Base-by-base conservation (phyloP, 805 yeast species). In the Candida ficus region DNA sequence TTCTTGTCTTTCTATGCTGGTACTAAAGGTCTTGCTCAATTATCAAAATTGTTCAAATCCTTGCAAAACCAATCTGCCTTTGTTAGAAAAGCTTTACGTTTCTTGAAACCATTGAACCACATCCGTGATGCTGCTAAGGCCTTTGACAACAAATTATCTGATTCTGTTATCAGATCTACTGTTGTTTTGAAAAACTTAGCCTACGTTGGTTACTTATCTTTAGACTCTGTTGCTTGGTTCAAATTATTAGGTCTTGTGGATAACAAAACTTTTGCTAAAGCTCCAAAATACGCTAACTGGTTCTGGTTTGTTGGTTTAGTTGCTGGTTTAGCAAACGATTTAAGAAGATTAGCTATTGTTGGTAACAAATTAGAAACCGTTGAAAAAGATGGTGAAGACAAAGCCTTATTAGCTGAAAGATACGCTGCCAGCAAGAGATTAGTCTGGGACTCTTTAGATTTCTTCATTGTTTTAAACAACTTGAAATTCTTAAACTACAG, bases 31-130 rank as follows among this genome's bases (percentile, higher is more conserved):
- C 75, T 66, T 55, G 53, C 76, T 22, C 71, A 69, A 39, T 48
- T 68, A 7, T 72, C 81, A 26, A 61, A 62, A 35, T 59, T 73
- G 44, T 71, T 78, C 58, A 73, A 72, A 50, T 67, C 71, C 18
- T 61, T 88, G 46, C 85, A 81, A 63, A 59, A 58, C 33, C 78
- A 83, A 48, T 73, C 87, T 23, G 73, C 86, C 2, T 61, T 81
- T 44, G 71, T 86, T 47, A 79, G 98, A 61, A 91, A 91, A 67
- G 80, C 89, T 18, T 65, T 90, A 68, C 76, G 97, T 56, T 78
- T 83, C 56, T 75, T 88, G 47, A 90, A 89, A 64, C 95, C 95
- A 1, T 65, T 90, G 54, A 71, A 71, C 53, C 88, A 83, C 58
- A 56, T 85, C 40, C 78, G 79, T 52, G 73, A 76, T n/a, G 85